These are phyloP conservation scores for Echinochloa phyllopogon DNA, from an alignment of 176 grass and related monocot genomes.

Conservation along the genomic window DNA sequence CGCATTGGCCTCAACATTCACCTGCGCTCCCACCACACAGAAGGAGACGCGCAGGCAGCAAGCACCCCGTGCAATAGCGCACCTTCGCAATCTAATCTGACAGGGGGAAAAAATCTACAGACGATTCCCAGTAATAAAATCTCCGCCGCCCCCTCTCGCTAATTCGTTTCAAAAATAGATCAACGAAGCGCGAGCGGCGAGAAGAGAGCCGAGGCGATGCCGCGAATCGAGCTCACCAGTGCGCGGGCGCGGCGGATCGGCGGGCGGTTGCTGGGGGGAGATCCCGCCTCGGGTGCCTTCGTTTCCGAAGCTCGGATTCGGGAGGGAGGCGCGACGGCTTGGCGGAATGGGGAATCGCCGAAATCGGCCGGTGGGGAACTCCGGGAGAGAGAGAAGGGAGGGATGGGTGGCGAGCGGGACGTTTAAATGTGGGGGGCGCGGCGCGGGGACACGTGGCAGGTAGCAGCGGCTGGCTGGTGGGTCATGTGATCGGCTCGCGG, in stretches of 20 bases:
- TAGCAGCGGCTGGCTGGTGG: neutral
- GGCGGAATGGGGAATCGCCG: constrained; percentile 42
- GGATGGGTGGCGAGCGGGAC: constrained; percentile 43
- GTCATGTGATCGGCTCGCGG: neutral
- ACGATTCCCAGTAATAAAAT: neutral
- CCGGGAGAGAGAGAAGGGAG: neutral
- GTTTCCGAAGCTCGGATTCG: constrained; percentile 7
- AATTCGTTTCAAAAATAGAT: neutral
- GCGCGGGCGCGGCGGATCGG: neutral
- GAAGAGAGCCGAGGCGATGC: neutral
- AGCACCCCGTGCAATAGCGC: neutral
- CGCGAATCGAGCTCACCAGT: constrained; percentile 36
- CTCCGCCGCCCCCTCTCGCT: neutral
- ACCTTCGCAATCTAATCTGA: neutral
- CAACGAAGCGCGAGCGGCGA: neutral
- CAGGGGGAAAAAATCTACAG: neutral
- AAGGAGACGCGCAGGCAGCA: constrained; percentile 4
- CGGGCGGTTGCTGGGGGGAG: neutral
- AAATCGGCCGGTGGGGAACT: neutral
- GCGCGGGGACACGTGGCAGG: constrained; percentile 30
- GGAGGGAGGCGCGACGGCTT: neutral
- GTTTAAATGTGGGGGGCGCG: constrained; percentile 37
- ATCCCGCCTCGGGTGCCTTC: neutral
- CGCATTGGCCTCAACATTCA: constrained; percentile 21
- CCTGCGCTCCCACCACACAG: constrained; percentile 5